Evolutionary conservation across 805 yeast species (phyloP).

Genomic region (Starmerella bombi): DNA sequence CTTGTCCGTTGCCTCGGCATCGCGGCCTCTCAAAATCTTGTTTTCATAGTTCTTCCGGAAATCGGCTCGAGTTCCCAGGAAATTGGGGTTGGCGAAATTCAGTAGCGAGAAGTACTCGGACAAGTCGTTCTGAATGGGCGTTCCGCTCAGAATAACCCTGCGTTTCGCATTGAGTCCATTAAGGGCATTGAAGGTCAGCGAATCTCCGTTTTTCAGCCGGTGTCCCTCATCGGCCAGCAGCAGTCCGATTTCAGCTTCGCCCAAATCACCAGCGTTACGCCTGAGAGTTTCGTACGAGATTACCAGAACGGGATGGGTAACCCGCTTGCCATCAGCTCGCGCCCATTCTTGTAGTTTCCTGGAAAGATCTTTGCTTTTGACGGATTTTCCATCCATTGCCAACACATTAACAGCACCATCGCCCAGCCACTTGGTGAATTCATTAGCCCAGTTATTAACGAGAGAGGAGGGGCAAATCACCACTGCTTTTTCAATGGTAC

Average conservation of each 20-base stretch:
- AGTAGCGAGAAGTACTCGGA: slow-evolving; percentile 85
- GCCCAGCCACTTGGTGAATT: slow-evolving; percentile 87
- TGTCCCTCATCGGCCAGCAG: slow-evolving; percentile 82
- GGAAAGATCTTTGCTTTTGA: slow-evolving; percentile 55
- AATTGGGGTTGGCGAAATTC: slow-evolving; percentile 89
- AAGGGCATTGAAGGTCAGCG: slow-evolving; percentile 76
- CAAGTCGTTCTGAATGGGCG: slow-evolving; percentile 92
- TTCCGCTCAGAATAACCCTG: slow-evolving; percentile 86
- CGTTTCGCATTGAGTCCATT: slow-evolving; percentile 74
- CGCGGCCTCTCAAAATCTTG: slow-evolving; percentile 72
- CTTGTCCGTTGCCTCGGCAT: slow-evolving; percentile 72
- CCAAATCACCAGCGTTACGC: slow-evolving; percentile 63
- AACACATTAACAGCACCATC: slow-evolving; percentile 77
- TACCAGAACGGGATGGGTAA: slow-evolving; percentile 85
- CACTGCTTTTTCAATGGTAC: slow-evolving; percentile 76
- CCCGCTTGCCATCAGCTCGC: slow-evolving; percentile 68
- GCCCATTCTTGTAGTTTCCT: slow-evolving; percentile 72
- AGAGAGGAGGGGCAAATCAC: slow-evolving; percentile 92
- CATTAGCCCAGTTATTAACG: slow-evolving; percentile 96
- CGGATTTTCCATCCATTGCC: slow-evolving; percentile 78
- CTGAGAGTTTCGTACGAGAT: slow-evolving; percentile 89
- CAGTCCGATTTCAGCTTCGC: slow-evolving; percentile 70
- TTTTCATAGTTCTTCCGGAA: slow-evolving; percentile 76
- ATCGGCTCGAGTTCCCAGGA: slow-evolving; percentile 69
- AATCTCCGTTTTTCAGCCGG: slow-evolving; percentile 75